Evolutionary conservation across 2,329 filamentous ascomycete species (phyloP).

Genomic region (Aspergillus phoenicis): DNA sequence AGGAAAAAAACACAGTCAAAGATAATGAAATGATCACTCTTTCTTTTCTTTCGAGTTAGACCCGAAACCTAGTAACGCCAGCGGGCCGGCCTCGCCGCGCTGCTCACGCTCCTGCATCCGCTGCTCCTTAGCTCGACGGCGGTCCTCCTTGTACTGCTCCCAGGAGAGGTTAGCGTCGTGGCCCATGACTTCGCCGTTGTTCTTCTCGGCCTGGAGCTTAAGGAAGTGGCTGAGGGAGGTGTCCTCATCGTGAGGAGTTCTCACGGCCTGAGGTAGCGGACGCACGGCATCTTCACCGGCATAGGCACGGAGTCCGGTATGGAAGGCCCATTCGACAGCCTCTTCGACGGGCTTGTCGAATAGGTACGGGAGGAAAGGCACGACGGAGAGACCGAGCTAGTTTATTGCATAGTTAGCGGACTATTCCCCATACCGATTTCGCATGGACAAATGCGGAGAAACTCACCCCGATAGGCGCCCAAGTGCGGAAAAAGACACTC

Average conservation of each 20-base stretch:
- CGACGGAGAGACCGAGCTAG: slow-evolving; percentile 67
- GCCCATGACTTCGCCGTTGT: neutral
- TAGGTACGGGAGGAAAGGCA: slow-evolving; percentile 79
- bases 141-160: slow-evolving; percentile 39
- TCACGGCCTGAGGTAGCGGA: slow-evolving; percentile 23
- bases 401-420: slow-evolving; percentile 21
- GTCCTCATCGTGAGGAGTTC: slow-evolving; percentile 16
- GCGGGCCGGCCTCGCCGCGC: slow-evolving; percentile 19
- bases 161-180: slow-evolving; percentile 29
- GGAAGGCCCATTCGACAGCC: slow-evolving; percentile 87
- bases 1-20: neutral
- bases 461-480: slow-evolving; percentile 86
- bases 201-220: slow-evolving; percentile 23
- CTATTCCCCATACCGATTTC: neutral
- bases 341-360: slow-evolving; percentile 94
- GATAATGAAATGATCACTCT: slow-evolving; percentile 12
- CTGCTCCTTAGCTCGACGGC: slow-evolving; percentile 31
- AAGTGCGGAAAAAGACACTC: slow-evolving; percentile 75
- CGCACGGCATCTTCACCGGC: slow-evolving; percentile 65
- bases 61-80: slow-evolving; percentile 19
- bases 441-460: too few relatives aligned
- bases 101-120: slow-evolving; percentile 27
- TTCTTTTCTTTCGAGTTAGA: slow-evolving; percentile 20
- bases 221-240: slow-evolving; percentile 28
- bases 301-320: slow-evolving; percentile 73